Evolutionary conservation across 176 grass and related monocot genomes (phyloP).

Genomic region (Raddia guianensis): DNA sequence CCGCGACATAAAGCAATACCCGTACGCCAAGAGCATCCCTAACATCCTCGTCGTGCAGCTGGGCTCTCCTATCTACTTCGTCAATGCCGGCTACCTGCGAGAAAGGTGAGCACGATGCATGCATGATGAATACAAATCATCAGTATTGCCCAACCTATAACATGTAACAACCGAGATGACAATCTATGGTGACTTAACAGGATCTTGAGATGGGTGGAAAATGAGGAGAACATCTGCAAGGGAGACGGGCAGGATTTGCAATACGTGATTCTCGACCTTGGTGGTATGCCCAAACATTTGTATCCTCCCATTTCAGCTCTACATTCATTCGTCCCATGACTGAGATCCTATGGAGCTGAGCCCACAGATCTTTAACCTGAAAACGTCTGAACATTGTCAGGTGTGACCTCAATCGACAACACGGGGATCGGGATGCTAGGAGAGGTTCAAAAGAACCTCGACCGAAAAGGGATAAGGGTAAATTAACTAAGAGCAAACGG

Average conservation of each 20-base stretch:
- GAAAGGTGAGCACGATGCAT: conserved; percentile 56
- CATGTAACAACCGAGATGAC: neutral
- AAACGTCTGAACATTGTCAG: conserved; percentile 39
- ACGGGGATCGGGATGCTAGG: conserved; percentile 70
- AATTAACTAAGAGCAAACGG: neutral
- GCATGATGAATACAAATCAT: neutral
- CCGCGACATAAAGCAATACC: conserved; percentile 71
- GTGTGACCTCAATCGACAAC: conserved; percentile 82
- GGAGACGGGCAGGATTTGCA: conserved; percentile 60
- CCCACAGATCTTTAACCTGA: neutral
- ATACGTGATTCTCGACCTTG: conserved; percentile 67
- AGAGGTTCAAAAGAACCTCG: conserved; percentile 66
- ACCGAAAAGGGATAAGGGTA: conserved; percentile 71
- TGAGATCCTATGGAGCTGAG: neutral
- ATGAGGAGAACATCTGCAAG: conserved; percentile 50
- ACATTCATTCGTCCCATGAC: neutral
- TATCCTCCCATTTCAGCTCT: neutral
- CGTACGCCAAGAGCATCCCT: conserved; percentile 47
- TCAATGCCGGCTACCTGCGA: conserved; percentile 74
- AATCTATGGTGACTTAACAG: conserved; percentile 31
- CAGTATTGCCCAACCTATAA: too few species aligned
- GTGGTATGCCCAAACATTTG: conserved; percentile 49
- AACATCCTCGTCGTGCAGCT: conserved; percentile 69
- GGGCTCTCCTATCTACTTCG: conserved; percentile 80
- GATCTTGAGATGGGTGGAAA: conserved; percentile 91